A percentile compares a stretch with the other conserved stretches of the same genome.
These are phyloP conservation scores for Monosporascus sp. DNA, from an alignment of 2,329 filamentous ascomycete genomes.

Conservation along the genomic window DNA sequence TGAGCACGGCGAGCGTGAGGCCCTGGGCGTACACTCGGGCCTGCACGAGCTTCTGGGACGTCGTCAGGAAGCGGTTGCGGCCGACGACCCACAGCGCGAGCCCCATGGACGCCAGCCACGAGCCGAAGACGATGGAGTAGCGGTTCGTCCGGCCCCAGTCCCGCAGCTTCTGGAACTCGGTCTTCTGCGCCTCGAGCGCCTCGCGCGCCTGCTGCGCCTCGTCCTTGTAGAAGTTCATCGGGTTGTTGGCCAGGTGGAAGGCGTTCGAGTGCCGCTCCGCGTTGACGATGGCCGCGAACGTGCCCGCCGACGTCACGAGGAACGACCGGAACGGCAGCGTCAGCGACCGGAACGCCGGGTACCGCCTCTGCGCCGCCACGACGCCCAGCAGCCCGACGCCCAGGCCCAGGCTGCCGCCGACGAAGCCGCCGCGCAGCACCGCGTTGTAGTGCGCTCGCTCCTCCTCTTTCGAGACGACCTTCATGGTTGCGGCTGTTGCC, in stretches of 20 bases:
- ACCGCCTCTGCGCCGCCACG: constrained; percentile 63
- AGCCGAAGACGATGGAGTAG: constrained; percentile 78
- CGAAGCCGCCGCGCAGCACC: constrained; percentile 73
- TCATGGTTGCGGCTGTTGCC: constrained; percentile 57
- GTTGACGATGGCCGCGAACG: constrained; percentile 82
- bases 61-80: constrained; percentile 69
- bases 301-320: constrained; percentile 75
- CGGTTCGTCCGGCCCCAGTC: constrained; percentile 76
- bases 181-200: constrained; percentile 52
- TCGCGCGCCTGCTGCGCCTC: constrained; percentile 52
- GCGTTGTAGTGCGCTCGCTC: constrained; percentile 77
- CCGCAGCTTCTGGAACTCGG: constrained; percentile 54
- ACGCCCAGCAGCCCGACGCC: constrained; percentile 64
- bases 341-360: constrained; percentile 71
- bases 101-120: constrained; percentile 78
- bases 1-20: constrained; percentile 76
- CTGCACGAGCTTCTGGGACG: constrained; percentile 85
- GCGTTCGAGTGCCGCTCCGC: constrained; percentile 66
- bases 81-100: constrained; percentile 70
- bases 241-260: constrained; percentile 68
- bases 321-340: constrained; percentile 89
- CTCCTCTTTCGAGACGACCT: constrained; percentile 92
- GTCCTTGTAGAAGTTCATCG: constrained; percentile 62
- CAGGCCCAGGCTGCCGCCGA: constrained; percentile 68
- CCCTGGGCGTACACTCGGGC: constrained; percentile 92